phyloP scores from a whole-genome alignment of 768 basidiomycete species.

The Stropharia rugosoannulata region DNA sequence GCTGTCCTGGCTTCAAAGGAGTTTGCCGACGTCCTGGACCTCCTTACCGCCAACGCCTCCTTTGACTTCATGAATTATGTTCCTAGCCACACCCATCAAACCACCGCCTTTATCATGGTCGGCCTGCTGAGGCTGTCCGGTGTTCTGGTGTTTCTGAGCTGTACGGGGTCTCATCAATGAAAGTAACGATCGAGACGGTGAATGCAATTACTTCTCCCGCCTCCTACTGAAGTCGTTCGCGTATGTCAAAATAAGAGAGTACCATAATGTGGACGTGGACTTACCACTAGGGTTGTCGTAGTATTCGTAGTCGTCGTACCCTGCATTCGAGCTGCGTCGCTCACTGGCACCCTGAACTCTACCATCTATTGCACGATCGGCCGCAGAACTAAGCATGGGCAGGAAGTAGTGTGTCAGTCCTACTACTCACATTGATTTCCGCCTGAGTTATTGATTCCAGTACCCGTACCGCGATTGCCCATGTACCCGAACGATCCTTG shows the following conservation, averaged over 20 bases:
- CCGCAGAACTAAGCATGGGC: neutral
- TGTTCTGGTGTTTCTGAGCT: neutral
- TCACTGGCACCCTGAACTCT: no score
- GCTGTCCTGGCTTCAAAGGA: slow-evolving; percentile 7
- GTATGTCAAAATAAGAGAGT: no score
- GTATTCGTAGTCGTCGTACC: no score
- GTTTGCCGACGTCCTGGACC: slow-evolving; percentile 2
- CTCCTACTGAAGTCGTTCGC: no score
- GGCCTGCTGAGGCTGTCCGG: neutral
- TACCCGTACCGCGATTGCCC: no score
- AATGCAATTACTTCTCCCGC: no score
- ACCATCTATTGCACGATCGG: no score
- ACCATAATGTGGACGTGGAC: no score
- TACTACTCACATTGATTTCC: neutral
- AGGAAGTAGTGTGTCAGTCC: neutral
- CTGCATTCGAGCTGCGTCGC: no score
- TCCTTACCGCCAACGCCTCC: neutral
- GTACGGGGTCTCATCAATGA: neutral
- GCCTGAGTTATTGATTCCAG: neutral
- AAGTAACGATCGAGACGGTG: no score
- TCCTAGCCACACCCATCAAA: slow-evolving; percentile 12
- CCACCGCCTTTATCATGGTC: slow-evolving; percentile 7
- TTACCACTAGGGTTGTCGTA: no score
- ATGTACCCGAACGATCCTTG: no score
- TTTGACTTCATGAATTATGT: slow-evolving; percentile 12